Base-by-base conservation (phyloP, 805 yeast genomes). In the Hermanozyma aechmeae region DNA sequence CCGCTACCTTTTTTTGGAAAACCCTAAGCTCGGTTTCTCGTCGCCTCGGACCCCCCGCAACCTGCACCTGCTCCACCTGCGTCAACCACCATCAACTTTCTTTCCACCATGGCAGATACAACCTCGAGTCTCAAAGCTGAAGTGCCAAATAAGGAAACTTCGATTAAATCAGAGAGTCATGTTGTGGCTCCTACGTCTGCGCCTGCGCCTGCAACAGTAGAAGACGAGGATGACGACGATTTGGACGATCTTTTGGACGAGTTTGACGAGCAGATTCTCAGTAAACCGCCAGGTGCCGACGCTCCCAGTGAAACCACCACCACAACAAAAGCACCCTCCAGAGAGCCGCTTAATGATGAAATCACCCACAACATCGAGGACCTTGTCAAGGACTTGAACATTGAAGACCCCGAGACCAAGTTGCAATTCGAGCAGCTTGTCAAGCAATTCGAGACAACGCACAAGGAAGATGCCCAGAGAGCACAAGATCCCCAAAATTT, bases 211-310 rank as follows among this genome's bases (percentile, higher is more conserved):
- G 23, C 31, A n/a, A 19, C 16, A 19, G 35, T 23, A 5, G 48
- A 42, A 21, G 65, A 54, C 9, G 68, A 78, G 33, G 81, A 75
- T 29, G 58, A 73, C 29, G 84, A 78, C 44, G 93, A 83, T 41
- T 66, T 83, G 37, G 94, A 83, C 41, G 95, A 84, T 44, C 64
- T 84, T 35, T 62, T 89, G 29, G 95, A 86, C 46, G 96, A 86
- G 38, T 81, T 81, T 48, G 83, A 79, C 24, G 83, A 77, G 35
- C 83, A 76, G 33, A 66, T 78, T 1, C 58, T 80, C 32, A 69
- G 69, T 34, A 65, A 72, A 39, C 77, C 79, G 2, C 81, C 79
- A 1, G 81, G 76, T 3, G 56, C 69, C 0, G 58, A 49, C 5
- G 38, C 28, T 10, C 41, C 36, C 32, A 15, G 32, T 32, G 14